Evolutionary conservation across 2,329 filamentous ascomycete genomes (phyloP).

Genomic region (Penicillium decumbens): DNA sequence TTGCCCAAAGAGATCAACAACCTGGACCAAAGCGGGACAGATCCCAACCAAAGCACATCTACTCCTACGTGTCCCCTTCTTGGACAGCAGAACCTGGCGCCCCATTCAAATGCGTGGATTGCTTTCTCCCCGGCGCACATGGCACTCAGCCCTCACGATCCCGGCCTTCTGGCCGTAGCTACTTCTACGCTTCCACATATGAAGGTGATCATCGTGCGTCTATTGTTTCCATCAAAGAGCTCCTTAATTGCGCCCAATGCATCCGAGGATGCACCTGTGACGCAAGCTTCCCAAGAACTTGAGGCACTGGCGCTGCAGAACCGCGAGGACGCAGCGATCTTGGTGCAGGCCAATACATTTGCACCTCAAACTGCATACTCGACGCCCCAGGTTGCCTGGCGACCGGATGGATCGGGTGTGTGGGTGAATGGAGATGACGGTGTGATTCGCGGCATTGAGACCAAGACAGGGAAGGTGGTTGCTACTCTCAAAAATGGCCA

Average conservation of each 20-base stretch:
- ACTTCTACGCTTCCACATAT: conserved; percentile 59
- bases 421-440: conserved; percentile 65
- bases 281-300: conserved; percentile 51
- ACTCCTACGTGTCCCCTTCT: conserved; percentile 38
- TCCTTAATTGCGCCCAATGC: conserved; percentile 14
- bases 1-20: neutral
- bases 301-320: conserved; percentile 51
- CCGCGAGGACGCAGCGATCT: conserved; percentile 56
- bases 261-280: conserved; percentile 26
- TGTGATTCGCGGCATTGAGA: conserved; percentile 56
- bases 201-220: conserved; percentile 57
- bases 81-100: conserved; percentile 58
- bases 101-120: conserved; percentile 60
- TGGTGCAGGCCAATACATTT: conserved; percentile 55
- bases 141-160: conserved; percentile 52
- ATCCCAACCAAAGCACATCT: neutral
- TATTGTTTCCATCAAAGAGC: conserved; percentile 47
- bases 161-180: conserved; percentile 54
- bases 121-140: conserved; percentile 58
- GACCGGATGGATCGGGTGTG: conserved; percentile 57
- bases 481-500: conserved; percentile 49
- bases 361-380: conserved; percentile 62
- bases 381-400: conserved; percentile 58
- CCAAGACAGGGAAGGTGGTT: conserved; percentile 54
- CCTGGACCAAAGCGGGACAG: neutral